A percentile compares a stretch with the other conserved stretches of the same genome.
Evolutionary conservation across 371 early-diverging fungal genomes (phyloP).

Genomic region (Apophysomyces trapeziformis): DNA sequence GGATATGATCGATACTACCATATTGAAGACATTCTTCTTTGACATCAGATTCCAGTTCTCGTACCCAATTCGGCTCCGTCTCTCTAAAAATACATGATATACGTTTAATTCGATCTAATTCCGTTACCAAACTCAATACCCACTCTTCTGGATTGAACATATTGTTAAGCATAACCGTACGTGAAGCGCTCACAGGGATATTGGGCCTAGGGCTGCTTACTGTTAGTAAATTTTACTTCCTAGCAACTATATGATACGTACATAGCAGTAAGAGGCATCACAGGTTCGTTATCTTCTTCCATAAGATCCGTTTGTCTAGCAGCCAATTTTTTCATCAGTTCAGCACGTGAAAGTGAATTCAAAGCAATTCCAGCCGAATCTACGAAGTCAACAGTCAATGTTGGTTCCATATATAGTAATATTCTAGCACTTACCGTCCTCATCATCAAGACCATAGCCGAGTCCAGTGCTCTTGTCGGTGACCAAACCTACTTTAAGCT

Average conservation of each 20-base stretch:
- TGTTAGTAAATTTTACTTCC: constrained; percentile 12
- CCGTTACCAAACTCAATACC: constrained; percentile 24
- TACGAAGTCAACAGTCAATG: constrained; percentile 11
- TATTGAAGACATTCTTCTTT: constrained; percentile 81
- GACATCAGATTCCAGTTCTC: constrained; percentile 88
- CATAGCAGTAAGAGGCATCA: constrained; percentile 3
- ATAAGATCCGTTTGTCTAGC: constrained; percentile 42
- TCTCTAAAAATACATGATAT: constrained; percentile 56
- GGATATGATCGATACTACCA: constrained; percentile 79
- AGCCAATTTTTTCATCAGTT: constrained; percentile 87
- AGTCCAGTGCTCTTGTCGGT: constrained; percentile 62
- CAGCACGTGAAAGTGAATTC: constrained; percentile 78
- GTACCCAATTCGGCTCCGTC: constrained; percentile 86
- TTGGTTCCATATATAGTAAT: background rate
- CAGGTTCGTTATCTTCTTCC: constrained; percentile 18
- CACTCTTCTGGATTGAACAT: constrained; percentile 94
- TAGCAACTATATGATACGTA: background rate
- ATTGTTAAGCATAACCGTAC: constrained; percentile 81
- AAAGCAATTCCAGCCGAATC: constrained; percentile 74
- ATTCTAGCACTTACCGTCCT: constrained; percentile 37
- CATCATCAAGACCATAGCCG: constrained; percentile 58
- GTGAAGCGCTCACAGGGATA: constrained; percentile 51
- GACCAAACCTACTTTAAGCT: constrained; percentile 85
- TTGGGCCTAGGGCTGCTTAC: constrained; percentile 41
- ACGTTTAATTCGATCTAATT: too few species aligned